These are phyloP conservation scores for Saccharomycopsis sp. DNA, from an alignment of 805 yeast species.

Conservation along the genomic window DNA sequence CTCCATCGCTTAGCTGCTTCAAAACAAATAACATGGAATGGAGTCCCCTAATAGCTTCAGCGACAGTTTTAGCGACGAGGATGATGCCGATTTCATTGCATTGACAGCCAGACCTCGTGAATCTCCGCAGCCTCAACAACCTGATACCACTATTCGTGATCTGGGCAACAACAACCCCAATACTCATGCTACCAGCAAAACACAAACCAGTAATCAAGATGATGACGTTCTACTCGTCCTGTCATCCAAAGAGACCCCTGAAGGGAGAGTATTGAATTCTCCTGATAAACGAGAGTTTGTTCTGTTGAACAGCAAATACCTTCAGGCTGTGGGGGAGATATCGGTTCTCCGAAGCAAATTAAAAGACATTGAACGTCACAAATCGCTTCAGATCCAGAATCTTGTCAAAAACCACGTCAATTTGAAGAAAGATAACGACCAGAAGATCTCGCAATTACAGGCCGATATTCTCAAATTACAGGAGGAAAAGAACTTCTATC, in stretches of 20 bases:
- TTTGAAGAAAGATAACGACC: conserved; percentile 25
- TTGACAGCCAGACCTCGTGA: conserved; percentile 36
- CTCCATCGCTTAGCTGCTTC: background rate
- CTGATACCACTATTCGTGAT: conserved; percentile 6
- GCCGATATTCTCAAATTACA: conserved; percentile 38
- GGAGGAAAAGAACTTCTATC: conserved; percentile 50
- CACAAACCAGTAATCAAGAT: background rate
- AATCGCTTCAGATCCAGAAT: conserved; percentile 32
- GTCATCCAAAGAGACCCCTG: background rate
- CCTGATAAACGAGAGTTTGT: conserved; percentile 17
- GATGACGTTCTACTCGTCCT: background rate
- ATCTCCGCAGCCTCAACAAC: conserved; percentile 8
- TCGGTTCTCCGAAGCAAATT: conserved; percentile 68
- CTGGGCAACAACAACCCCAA: background rate
- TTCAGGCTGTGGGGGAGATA: conserved; percentile 69
- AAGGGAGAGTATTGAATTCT: conserved; percentile 6
- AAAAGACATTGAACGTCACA: conserved; percentile 37
- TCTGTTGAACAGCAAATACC: conserved; percentile 31
- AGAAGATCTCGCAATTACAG: conserved; percentile 36
- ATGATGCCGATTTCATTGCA: conserved; percentile 41
- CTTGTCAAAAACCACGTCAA: conserved; percentile 27
- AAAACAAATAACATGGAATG: background rate
- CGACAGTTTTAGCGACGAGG: conserved; percentile 34
- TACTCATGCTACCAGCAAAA: background rate
- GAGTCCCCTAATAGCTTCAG: conserved; percentile 22